A percentile compares a stretch with the other conserved stretches of the same genome.
Evolutionary conservation across 2,329 filamentous ascomycete genomes (phyloP).

Genomic region (Pseudocercospora fijiensis): DNA sequence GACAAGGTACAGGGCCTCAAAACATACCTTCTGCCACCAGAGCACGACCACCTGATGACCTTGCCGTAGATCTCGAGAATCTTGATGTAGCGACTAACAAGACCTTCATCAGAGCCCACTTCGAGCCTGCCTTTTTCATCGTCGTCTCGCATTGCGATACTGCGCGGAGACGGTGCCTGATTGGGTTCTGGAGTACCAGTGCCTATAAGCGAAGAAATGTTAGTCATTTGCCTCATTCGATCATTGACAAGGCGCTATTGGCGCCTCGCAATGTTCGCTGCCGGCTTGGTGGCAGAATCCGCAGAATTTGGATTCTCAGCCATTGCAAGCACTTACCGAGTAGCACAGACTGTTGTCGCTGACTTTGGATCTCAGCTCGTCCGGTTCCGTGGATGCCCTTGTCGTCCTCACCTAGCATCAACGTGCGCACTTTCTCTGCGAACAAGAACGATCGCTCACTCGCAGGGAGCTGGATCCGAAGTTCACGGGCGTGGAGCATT

Average conservation of each 20-base stretch:
- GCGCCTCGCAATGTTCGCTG: neutral
- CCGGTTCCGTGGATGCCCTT: constrained; percentile 37
- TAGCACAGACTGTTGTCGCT: constrained; percentile 49
- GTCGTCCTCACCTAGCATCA: constrained; percentile 48
- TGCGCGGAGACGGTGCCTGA: constrained; percentile 22
- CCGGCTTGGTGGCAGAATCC: neutral
- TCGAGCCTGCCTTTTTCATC: constrained; percentile 54
- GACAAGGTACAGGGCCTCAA: neutral
- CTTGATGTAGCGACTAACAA: constrained; percentile 53
- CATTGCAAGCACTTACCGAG: constrained; percentile 18
- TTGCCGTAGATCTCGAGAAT: constrained; percentile 57
- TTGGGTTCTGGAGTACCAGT: constrained; percentile 27
- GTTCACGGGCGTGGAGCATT: constrained; percentile 59
- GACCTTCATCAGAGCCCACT: constrained; percentile 50
- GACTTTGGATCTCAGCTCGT: constrained; percentile 44
- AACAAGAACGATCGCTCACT: constrained; percentile 65
- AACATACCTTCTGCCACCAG: constrained; percentile 54
- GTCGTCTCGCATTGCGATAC: constrained; percentile 26
- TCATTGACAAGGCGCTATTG: neutral
- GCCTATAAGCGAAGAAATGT: neutral
- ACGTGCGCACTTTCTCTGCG: constrained; percentile 57
- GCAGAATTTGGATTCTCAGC: neutral
- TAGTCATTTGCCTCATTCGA: neutral
- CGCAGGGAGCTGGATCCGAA: constrained; percentile 66
- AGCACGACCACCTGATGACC: constrained; percentile 59